A percentile compares a stretch with the other conserved stretches of the same genome.
Evolutionary conservation across 768 basidiomycete genomes (phyloP).

Genomic region (Termitomyces sp.): DNA sequence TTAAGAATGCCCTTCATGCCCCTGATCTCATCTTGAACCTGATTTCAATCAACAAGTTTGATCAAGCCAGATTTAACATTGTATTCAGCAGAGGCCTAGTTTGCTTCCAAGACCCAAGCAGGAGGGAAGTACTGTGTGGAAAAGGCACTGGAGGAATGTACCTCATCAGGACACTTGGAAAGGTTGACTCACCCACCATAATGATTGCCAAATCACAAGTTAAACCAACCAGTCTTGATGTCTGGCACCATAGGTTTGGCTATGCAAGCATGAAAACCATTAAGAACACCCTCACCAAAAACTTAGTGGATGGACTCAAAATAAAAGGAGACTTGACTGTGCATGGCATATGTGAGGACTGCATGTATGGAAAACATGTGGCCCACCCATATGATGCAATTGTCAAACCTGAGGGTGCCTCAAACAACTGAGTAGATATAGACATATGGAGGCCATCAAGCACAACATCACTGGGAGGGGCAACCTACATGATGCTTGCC

Average conservation of each 20-base stretch:
- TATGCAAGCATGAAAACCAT: constrained; percentile 14
- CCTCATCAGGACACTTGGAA: neutral
- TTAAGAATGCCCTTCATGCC: no score
- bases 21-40: neutral
- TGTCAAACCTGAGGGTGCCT: constrained; percentile 10
- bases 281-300: constrained; percentile 4
- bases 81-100: no score
- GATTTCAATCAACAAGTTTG: neutral
- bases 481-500: constrained; percentile 19
- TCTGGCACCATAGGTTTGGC: constrained; percentile 20
- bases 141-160: neutral
- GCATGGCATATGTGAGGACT: constrained; percentile 6
- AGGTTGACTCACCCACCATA: neutral
- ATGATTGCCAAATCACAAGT: constrained; percentile 10
- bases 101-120: neutral
- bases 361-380: neutral
- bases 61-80: neutral
- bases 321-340: constrained; percentile 2
- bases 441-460: constrained; percentile 12
- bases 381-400: constrained; percentile 16
- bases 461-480: constrained; percentile 10
- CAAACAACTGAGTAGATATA: no score
- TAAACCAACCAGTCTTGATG: constrained; percentile 14
- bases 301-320: constrained; percentile 16
- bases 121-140: neutral